phyloP scores from a whole-genome alignment of 345 rosid species.

The Luvunga scandens region DNA sequence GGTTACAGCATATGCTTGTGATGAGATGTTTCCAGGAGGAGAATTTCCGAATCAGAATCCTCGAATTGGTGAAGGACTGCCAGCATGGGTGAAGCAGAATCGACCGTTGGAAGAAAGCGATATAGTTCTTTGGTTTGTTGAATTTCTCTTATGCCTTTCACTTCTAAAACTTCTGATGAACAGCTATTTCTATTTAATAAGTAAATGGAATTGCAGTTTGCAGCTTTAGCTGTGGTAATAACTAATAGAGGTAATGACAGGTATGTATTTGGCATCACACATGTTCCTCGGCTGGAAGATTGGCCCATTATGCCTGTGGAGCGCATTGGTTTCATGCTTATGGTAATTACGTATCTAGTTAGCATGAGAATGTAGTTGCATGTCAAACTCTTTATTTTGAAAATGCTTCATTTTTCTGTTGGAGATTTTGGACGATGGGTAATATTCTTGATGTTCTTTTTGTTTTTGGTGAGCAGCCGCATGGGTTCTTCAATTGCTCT shows the following conservation, averaged over 20 bases:
- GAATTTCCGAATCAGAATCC: conserved; percentile 96
- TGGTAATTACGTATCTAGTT: conserved; percentile 39
- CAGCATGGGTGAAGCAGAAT: conserved; percentile 83
- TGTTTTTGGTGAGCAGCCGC: conserved; percentile 56
- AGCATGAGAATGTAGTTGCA: no score
- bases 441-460: no score
- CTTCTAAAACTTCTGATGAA: neutral
- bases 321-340: conserved; percentile 76
- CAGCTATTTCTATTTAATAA: neutral
- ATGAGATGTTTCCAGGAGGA: conserved; percentile 85
- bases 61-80: conserved; percentile 78
- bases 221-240: neutral
- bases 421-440: neutral
- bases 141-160: neutral
- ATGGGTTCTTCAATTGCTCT: conserved; percentile 94
- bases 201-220: neutral
- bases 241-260: conserved; percentile 27
- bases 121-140: conserved; percentile 73
- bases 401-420: neutral
- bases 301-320: conserved; percentile 97
- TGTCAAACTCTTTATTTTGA: neutral
- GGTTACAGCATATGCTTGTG: conserved; percentile 69
- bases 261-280: conserved; percentile 90
- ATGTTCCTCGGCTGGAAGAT: conserved; percentile 88
- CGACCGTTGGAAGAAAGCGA: conserved; percentile 79